Evolutionary conservation across 139 green algal genomes (phyloP).

Genomic region (Chara braunii): DNA sequence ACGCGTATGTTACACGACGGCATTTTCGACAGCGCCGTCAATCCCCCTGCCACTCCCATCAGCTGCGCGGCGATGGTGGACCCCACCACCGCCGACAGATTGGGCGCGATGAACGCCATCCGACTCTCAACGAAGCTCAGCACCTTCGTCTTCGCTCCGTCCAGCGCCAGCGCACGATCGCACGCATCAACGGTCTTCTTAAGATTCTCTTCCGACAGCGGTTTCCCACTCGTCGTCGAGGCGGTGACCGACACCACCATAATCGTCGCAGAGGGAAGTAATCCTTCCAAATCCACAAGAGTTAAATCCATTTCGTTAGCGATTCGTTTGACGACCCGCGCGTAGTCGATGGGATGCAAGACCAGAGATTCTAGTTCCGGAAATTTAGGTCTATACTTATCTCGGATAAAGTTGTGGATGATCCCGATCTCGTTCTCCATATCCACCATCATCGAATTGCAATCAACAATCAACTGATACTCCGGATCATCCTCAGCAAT

Average conservation of each 20-base stretch:
- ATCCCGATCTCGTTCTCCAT: conserved; percentile 88
- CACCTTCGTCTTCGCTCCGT: conserved; percentile 68
- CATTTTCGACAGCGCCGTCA: conserved; percentile 76
- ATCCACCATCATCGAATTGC: conserved; percentile 89
- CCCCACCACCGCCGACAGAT: conserved; percentile 79
- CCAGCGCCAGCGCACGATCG: conserved; percentile 65
- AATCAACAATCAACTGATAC: conserved; percentile 82
- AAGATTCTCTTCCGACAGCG: conserved; percentile 56
- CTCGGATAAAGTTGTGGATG: conserved; percentile 65
- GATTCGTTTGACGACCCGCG: conserved; percentile 72
- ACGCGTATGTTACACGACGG: conserved; percentile 93
- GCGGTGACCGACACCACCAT: conserved; percentile 95
- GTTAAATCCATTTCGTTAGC: conserved; percentile 79
- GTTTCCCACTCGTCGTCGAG: conserved; percentile 80
- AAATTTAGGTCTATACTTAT: conserved; percentile 75
- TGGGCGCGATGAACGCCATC: conserved; percentile 89
- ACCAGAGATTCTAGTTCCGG: conserved; percentile 92
- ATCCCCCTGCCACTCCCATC: conserved; percentile 68
- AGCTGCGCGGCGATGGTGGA: conserved; percentile 82
- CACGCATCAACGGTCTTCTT: conserved; percentile 57
- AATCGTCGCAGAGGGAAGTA: conserved; percentile 76
- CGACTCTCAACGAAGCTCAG: conserved; percentile 37
- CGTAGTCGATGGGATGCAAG: conserved; percentile 50
- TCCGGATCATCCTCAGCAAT: conserved; percentile 20
- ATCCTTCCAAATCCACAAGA: conserved; percentile 60